These are phyloP conservation scores for Cutaneotrichosporon mucoides DNA, from an alignment of 1,284 basidiomycete genomes.

Conservation along the genomic window DNA sequence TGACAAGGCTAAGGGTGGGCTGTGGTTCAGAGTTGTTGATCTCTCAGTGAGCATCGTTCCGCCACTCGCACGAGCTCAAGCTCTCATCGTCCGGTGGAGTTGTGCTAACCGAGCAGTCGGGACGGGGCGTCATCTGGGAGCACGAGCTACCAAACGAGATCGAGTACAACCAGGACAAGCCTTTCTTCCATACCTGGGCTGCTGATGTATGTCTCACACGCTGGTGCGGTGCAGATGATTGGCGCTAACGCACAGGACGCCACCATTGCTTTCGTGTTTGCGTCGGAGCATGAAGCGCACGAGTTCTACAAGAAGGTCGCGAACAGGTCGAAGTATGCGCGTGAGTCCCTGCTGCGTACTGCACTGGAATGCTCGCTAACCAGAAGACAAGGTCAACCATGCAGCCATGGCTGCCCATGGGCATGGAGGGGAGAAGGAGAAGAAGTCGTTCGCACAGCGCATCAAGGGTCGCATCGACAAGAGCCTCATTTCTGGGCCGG, in stretches of 20 bases:
- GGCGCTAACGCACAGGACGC: constrained; percentile 37
- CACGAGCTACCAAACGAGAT: constrained; percentile 86
- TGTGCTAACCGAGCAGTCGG: constrained; percentile 53
- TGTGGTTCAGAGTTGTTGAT: constrained; percentile 75
- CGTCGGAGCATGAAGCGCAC: constrained; percentile 80
- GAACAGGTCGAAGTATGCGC: constrained; percentile 60
- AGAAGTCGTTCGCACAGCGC: constrained; percentile 53
- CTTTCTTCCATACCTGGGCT: constrained; percentile 90
- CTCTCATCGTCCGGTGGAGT: too few relatives aligned
- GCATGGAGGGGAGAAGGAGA: constrained; percentile 33
- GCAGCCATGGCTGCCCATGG: not conserved
- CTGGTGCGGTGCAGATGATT: constrained; percentile 64
- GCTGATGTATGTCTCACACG: constrained; percentile 68
- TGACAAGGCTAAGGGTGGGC: constrained; percentile 59
- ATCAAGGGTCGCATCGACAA: constrained; percentile 75
- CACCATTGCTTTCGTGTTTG: constrained; percentile 78
- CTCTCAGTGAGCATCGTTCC: constrained; percentile 51
- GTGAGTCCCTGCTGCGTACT: constrained; percentile 43
- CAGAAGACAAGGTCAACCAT: constrained; percentile 40
- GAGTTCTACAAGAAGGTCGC: constrained; percentile 85
- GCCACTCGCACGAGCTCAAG: too few relatives aligned
- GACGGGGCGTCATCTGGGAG: constrained; percentile 86
- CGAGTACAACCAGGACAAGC: constrained; percentile 77
- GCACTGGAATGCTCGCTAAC: not conserved
- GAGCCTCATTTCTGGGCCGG: constrained; percentile 81